A percentile compares a stretch with the other conserved stretches of the same genome.
phyloP scores from a whole-genome alignment of 257 asterid species.

The Lantana camara region DNA sequence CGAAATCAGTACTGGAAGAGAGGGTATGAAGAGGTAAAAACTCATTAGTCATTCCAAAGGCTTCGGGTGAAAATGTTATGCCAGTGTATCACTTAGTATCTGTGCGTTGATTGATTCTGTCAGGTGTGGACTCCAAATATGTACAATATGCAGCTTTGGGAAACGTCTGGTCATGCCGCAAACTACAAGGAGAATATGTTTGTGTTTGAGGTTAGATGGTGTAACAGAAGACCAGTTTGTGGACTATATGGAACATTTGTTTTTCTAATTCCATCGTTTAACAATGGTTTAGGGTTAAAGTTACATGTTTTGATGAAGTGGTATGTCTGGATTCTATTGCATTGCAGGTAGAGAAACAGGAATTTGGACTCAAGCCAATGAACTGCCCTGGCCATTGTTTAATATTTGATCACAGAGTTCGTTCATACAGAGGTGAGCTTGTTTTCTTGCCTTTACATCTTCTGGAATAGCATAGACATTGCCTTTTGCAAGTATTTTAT shows the following conservation, averaged over 20 bases:
- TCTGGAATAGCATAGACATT: slow-evolving; percentile 8
- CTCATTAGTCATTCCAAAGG: slow-evolving; percentile 21
- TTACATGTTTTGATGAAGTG: slow-evolving; percentile 22
- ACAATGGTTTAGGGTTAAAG: slow-evolving; percentile 4
- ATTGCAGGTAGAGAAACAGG: slow-evolving; percentile 90
- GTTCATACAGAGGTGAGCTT: slow-evolving; percentile 89
- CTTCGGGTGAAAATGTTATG: neutral
- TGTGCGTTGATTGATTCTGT: slow-evolving; percentile 31
- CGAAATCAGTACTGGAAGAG: slow-evolving; percentile 81
- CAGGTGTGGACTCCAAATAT: slow-evolving; percentile 94
- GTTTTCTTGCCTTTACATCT: slow-evolving; percentile 13
- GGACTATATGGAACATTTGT: neutral
- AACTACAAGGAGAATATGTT: slow-evolving; percentile 98
- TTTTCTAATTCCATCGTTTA: slow-evolving; percentile 8
- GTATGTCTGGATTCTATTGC: slow-evolving; percentile 35
- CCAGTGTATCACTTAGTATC: slow-evolving; percentile 13
- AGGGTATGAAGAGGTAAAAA: slow-evolving; percentile 93
- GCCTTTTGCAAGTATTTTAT: neutral
- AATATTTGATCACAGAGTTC: slow-evolving; percentile 93
- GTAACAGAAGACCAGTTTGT: slow-evolving; percentile 6
- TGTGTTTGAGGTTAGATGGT: slow-evolving; percentile 72
- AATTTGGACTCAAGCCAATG: slow-evolving; percentile 99
- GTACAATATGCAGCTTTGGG: slow-evolving; percentile 98
- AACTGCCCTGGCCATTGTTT: slow-evolving; percentile 99
- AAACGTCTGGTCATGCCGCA: slow-evolving; percentile 99